Percentiles rank a stretch among this genome's conserved stretches.
Conservation (phyloP, 1,284 basidiomycete genomes). For the Ustilago lituana region DNA sequence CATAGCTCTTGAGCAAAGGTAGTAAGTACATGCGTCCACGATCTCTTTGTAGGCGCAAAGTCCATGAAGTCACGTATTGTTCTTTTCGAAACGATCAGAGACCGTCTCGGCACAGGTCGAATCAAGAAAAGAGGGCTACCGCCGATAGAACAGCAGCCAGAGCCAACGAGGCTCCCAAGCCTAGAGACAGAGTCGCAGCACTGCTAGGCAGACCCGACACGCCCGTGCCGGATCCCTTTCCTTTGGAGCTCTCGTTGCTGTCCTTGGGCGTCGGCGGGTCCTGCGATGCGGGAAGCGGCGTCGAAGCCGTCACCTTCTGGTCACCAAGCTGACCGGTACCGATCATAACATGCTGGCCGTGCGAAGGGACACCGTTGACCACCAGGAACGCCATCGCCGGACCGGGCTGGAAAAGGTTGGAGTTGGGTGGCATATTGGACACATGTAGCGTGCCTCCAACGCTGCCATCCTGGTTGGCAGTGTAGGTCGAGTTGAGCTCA, state of each 20-base stretch:
- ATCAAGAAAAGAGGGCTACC: conserved; percentile 6
- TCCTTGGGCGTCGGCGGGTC: conserved; percentile 27
- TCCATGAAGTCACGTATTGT: too few species aligned
- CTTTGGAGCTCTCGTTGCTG: conserved; percentile 1
- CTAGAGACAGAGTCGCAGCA: background rate
- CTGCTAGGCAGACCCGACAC: conserved; percentile 6
- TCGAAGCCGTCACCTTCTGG: conserved; percentile 22
- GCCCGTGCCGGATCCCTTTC: conserved; percentile 8
- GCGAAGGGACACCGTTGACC: conserved; percentile 76
- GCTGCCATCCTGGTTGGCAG: conserved; percentile 78
- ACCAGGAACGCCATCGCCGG: conserved; percentile 81
- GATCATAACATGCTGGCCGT: conserved; percentile 72
- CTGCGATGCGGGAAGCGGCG: conserved; percentile 34
- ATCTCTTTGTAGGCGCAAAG: too few species aligned
- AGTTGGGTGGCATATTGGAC: conserved; percentile 65
- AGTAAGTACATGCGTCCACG: too few species aligned
- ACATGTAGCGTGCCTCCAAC: conserved; percentile 79
- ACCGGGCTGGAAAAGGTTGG: conserved; percentile 76
- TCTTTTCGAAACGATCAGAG: too few species aligned
- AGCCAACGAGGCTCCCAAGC: conserved; percentile 1
- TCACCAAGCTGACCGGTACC: conserved; percentile 49
- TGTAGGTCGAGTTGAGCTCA: conserved; percentile 77
- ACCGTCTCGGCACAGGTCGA: too few species aligned
- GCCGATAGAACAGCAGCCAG: conserved; percentile 6
- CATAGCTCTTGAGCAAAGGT: too few species aligned